Conservation (phyloP, 495 filamentous ascomycete species). For the Tuber brumale region DNA sequence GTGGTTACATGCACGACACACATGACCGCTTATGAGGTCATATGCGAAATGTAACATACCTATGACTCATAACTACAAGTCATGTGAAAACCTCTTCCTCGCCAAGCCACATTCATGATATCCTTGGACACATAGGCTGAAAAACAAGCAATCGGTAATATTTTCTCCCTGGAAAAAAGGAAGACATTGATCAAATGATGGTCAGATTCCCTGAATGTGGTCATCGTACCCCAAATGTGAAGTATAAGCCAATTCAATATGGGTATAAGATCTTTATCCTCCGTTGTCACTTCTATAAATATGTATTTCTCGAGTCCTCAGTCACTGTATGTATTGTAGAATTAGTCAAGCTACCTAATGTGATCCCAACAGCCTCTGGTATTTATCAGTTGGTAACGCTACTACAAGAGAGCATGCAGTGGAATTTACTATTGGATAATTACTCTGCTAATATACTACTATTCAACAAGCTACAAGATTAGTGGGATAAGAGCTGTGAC, state of each 20-base stretch:
- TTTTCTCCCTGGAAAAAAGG: slow-evolving; percentile 10
- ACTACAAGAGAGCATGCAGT: neutral
- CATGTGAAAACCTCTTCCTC: too few species aligned
- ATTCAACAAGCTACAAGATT: neutral
- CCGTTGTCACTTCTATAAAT: neutral
- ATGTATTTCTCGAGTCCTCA: neutral
- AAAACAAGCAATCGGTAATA: neutral
- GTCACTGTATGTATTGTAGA: neutral
- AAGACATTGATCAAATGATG: slow-evolving; percentile 20
- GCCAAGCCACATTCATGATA: too few species aligned
- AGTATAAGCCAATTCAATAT: slow-evolving; percentile 16
- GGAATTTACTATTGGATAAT: neutral
- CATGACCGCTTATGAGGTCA: too few species aligned
- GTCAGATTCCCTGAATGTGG: slow-evolving; percentile 9
- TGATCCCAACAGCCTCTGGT: neutral
- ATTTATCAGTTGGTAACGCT: slow-evolving; percentile 12
- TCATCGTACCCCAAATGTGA: slow-evolving; percentile 11
- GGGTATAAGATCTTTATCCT: slow-evolving; percentile 13
- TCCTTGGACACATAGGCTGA: too few species aligned
- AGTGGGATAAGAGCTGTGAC: too few species aligned
- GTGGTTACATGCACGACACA: too few species aligned
- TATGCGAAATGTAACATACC: too few species aligned
- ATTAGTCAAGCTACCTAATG: neutral
- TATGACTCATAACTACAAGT: too few species aligned
- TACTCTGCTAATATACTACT: slow-evolving; percentile 7